These are phyloP conservation scores for Euphrasia arctica DNA, from an alignment of 305 asterid genomes.

Conservation along the genomic window DNA sequence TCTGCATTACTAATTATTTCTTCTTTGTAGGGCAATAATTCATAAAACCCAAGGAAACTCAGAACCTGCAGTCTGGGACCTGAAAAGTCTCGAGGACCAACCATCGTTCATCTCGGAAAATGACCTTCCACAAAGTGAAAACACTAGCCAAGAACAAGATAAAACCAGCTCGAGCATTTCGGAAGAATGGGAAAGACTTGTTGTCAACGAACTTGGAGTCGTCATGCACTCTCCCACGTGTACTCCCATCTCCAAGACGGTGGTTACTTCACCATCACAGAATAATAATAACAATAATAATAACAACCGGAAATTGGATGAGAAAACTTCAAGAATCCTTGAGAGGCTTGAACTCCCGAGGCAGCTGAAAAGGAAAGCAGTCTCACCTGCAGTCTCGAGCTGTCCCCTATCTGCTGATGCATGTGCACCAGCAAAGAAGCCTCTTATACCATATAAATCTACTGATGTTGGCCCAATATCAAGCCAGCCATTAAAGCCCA, in stretches of 20 bases:
- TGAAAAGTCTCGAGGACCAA: constrained; percentile 32
- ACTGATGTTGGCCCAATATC: constrained; percentile 26
- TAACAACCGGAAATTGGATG: constrained; percentile 46
- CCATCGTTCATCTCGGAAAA: constrained; percentile 35
- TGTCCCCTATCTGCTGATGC: constrained; percentile 30
- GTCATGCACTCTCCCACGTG: constrained; percentile 44
- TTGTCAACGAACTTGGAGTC: constrained; percentile 55
- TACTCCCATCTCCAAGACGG: constrained; percentile 35
- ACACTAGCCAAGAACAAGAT: constrained; percentile 31
- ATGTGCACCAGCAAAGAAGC: constrained; percentile 56
- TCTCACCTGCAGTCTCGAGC: constrained; percentile 53
- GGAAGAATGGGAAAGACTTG: constrained; percentile 78
- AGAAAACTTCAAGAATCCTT: constrained; percentile 77
- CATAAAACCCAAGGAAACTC: constrained; percentile 42
- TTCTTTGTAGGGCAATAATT: constrained; percentile 54
- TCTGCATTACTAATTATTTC: constrained; percentile 8
- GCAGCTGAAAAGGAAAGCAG: constrained; percentile 63
- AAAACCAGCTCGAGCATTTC: constrained; percentile 36
- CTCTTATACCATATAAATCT: constrained; percentile 60
- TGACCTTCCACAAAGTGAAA: constrained; percentile 26
- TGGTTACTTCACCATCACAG: constrained; percentile 44
- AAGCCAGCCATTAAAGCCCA: constrained; percentile 81
- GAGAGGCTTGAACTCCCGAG: constrained; percentile 86
- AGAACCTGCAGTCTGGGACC: constrained; percentile 27
- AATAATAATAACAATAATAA: constrained; percentile 15